phyloP scores from a whole-genome alignment of 306 rosid genomes.

The Medicago ruthenica region DNA sequence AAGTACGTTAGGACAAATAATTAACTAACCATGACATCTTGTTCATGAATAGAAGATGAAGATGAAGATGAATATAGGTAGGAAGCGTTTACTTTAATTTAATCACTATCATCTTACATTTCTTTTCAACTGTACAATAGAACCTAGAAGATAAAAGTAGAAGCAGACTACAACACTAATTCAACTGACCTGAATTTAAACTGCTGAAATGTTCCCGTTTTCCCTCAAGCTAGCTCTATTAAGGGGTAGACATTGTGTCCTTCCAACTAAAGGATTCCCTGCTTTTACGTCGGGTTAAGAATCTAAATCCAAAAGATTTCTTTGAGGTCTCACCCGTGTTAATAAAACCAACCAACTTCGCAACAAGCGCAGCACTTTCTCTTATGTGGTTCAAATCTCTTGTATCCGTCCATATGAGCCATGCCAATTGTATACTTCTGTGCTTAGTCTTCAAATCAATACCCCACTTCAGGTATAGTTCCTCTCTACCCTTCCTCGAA shows the following conservation, averaged over 20 bases:
- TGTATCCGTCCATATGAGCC: constrained; percentile 65
- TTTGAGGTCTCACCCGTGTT: constrained; percentile 56
- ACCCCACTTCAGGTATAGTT: constrained; percentile 72
- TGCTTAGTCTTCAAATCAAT: constrained; percentile 65
- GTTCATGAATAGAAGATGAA: background rate
- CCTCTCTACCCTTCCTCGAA: constrained; percentile 61
- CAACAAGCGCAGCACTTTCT: constrained; percentile 82
- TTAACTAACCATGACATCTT: background rate
- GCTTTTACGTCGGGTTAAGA: constrained; percentile 51
- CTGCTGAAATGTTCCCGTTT: background rate
- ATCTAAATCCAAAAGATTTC: constrained; percentile 65
- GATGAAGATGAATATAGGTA: constrained; percentile 6
- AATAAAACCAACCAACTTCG: constrained; percentile 68
- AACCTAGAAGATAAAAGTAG: constrained; percentile 27
- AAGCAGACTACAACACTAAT: constrained; percentile 31
- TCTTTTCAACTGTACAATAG: constrained; percentile 30
- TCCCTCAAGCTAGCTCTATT: constrained; percentile 31
- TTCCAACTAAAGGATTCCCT: constrained; percentile 54
- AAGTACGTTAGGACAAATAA: background rate
- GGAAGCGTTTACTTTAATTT: constrained; percentile 15
- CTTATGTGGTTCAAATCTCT: constrained; percentile 60
- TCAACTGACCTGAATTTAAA: constrained; percentile 21
- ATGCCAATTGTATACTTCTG: constrained; percentile 74
- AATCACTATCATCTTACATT: constrained; percentile 38
- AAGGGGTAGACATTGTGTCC: constrained; percentile 49